These are phyloP conservation scores for Coemansia sp. DNA, from an alignment of 192 early-diverging fungal genomes.

Conservation along the genomic window DNA sequence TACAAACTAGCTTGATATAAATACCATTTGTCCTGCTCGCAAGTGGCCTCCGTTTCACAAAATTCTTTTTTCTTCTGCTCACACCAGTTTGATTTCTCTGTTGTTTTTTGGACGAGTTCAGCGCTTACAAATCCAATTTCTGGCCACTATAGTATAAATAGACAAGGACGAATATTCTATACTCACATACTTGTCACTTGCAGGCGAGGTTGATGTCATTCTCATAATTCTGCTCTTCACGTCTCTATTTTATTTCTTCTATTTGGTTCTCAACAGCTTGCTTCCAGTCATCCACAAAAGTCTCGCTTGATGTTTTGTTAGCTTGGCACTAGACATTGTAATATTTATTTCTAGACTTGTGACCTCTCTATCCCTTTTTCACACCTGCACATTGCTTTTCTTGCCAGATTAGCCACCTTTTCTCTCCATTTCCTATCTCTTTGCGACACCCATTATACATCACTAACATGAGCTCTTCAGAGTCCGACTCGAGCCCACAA, in stretches of 20 bases:
- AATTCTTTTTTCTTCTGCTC: constrained; percentile 7
- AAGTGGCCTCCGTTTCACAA: background rate
- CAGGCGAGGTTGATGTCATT: background rate
- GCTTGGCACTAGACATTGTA: background rate
- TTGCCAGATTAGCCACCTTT: background rate
- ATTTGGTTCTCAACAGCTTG: background rate
- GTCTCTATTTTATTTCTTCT: background rate
- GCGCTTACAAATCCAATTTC: background rate
- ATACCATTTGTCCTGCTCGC: background rate
- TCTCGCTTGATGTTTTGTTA: constrained; percentile 1
- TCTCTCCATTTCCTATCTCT: background rate
- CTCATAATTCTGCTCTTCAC: background rate
- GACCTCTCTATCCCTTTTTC: background rate
- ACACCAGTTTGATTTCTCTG: background rate
- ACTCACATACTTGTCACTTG: background rate
- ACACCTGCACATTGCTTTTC: background rate
- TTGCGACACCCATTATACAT: background rate
- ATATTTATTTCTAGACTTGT: constrained; percentile 1
- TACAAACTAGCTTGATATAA: background rate
- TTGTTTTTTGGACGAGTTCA: constrained; percentile 2
- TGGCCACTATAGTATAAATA: background rate
- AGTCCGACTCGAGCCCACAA: background rate
- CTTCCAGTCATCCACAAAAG: background rate
- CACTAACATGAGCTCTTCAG: constrained; percentile 4
- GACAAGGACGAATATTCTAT: background rate